Evolutionary conservation across 2,329 filamentous ascomycete genomes (phyloP), one percentile per base, ranked within the genome.

Genomic region (Triangularia setosa): DNA sequence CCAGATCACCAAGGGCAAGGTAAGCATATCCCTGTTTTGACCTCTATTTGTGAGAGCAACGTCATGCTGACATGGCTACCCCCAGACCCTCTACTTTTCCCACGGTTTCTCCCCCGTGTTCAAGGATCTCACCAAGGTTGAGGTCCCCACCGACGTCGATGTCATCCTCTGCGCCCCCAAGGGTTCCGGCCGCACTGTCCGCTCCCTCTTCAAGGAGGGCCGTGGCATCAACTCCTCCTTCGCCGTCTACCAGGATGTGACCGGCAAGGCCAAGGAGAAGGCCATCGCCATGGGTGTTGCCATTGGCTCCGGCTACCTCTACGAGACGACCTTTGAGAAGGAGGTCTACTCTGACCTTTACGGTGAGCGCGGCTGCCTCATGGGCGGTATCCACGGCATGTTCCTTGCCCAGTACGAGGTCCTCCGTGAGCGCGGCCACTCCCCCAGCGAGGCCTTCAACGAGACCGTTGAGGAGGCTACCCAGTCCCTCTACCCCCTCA

Each of bases 391-490:
- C 83, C 95, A 99, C 88, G 95, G 95, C 79, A 99, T 99, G 95
- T 99, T 99, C 91, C 92, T 99, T 73, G 95, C 95, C 68, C 95
- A 99, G 86, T 99, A 99, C 87, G 95, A 99, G 87, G 95, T 99
- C 73, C 93, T 99, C 81, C 93, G 95, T 77, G 95, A 99, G 89
- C 90, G 91, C 73, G 95, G 95, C 81, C 95, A 99, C 90, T 91
- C 87, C 82, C 95, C 95, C 79, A 94, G 90, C 74, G 95, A 99
- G 85, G 95, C 95, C 72, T 99, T 99, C 90, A 99, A 99, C 88
- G 95, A 99, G 92, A 99, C 95, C 72, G 95, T 99, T 72, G 95
- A 99, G 87, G 95, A 99, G 87, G 95, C 95, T 71, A 99, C 95
- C 61, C 95, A 99, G 87, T 92, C 88, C 72, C 86, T 99, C 77